Evolutionary conservation across 2,329 filamentous ascomycete genomes (phyloP).

Genomic region (Pezicula carpinea): DNA sequence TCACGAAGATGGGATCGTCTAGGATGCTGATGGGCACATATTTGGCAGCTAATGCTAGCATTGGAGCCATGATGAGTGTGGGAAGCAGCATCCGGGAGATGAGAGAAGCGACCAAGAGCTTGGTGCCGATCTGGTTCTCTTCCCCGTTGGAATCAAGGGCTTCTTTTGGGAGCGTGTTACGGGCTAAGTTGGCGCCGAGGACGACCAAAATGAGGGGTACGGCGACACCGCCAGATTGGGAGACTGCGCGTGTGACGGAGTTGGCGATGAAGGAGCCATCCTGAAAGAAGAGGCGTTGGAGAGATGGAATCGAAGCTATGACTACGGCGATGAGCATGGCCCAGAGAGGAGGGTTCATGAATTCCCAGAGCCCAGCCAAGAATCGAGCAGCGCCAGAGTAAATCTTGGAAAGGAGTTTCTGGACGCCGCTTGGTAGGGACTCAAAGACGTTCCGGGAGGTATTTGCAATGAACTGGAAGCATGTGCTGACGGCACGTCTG

Average conservation of each 20-base stretch:
- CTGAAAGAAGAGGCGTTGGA: slow-evolving; percentile 84
- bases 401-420: slow-evolving; percentile 41
- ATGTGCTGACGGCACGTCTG: slow-evolving; percentile 15
- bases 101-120: slow-evolving; percentile 79
- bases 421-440: slow-evolving; percentile 46
- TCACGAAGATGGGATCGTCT: slow-evolving; percentile 95
- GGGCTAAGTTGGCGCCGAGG: slow-evolving; percentile 86
- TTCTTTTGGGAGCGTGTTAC: slow-evolving; percentile 72
- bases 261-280: slow-evolving; percentile 88
- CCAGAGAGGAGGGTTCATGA: slow-evolving; percentile 98
- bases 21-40: slow-evolving; percentile 90
- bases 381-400: slow-evolving; percentile 44
- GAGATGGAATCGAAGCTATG: slow-evolving; percentile 77
- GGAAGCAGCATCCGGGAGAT: slow-evolving; percentile 90
- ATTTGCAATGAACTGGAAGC: slow-evolving; percentile 11
- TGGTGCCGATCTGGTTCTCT: slow-evolving; percentile 63
- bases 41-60: slow-evolving; percentile 83
- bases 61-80: slow-evolving; percentile 84
- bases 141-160: slow-evolving; percentile 62
- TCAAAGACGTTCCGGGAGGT: slow-evolving; percentile 33
- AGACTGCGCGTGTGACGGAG: slow-evolving; percentile 83
- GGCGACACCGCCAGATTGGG: slow-evolving; percentile 82
- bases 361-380: slow-evolving; percentile 71
- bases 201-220: slow-evolving; percentile 95
- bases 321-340: slow-evolving; percentile 91